Conservation (phyloP, 345 rosid genomes). For the Melaleuca quinquenervia region DNA sequence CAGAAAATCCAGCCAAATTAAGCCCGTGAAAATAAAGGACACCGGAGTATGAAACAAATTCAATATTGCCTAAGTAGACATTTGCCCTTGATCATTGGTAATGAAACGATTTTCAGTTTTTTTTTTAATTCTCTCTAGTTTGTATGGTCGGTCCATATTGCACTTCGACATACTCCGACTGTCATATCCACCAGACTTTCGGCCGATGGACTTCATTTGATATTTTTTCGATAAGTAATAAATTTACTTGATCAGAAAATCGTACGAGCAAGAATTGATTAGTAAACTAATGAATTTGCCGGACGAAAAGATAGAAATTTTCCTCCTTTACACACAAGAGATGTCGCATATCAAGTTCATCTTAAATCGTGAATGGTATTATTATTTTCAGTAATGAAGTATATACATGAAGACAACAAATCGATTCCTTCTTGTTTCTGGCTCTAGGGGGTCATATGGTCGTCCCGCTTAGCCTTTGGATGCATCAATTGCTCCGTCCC, state of each 20-base stretch:
- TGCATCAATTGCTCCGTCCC: not conserved
- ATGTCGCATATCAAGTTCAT: not conserved
- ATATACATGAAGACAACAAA: not conserved
- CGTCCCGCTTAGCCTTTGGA: not conserved
- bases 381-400: no score
- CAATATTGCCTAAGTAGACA: not conserved
- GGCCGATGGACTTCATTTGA: not conserved
- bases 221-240: not conserved
- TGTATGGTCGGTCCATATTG: not conserved
- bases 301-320: not conserved
- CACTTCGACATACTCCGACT: not conserved
- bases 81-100: no score
- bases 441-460: not conserved
- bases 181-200: not conserved
- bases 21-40: not conserved
- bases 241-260: not conserved
- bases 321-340: not conserved
- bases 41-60: not conserved
- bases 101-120: not conserved
- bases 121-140: not conserved
- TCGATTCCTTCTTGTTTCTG: not conserved
- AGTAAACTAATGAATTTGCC: not conserved
- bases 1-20: not conserved
- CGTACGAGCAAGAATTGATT: rapidly evolving
- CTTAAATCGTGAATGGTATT: no score